Evolutionary conservation across 106 monocot genomes (phyloP).

Genomic region (Triglochin maritima): DNA sequence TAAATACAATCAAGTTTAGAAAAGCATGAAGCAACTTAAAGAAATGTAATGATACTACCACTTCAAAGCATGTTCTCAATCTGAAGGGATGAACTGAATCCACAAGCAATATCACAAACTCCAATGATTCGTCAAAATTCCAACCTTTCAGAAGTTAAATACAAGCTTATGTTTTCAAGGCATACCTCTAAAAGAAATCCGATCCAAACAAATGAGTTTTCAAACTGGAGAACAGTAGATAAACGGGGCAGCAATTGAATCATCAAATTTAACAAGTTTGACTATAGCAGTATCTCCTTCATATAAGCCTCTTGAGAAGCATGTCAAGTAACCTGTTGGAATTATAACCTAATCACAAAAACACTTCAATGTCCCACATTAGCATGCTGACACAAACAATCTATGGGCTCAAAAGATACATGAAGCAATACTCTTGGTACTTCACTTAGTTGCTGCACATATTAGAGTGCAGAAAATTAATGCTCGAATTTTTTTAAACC

Average conservation of each 20-base stretch:
- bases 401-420: constrained; percentile 1
- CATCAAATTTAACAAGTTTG: constrained; percentile 96
- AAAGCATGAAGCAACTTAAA: constrained; percentile 1
- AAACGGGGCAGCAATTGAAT: constrained; percentile 71
- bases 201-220: constrained; percentile 85
- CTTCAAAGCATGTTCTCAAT: constrained; percentile 8
- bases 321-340: constrained; percentile 78
- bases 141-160: constrained; percentile 29
- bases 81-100: constrained; percentile 12
- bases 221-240: constrained; percentile 88
- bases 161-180: constrained; percentile 73
- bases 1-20: background rate
- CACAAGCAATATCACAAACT: constrained; percentile 31
- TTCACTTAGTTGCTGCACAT: too few species aligned
- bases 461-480: too few species aligned
- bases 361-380: constrained; percentile 33
- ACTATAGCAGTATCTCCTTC: constrained; percentile 97
- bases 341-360: constrained; percentile 50
- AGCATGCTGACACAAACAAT: constrained; percentile 21
- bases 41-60: background rate
- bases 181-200: constrained; percentile 93
- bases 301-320: constrained; percentile 78
- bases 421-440: background rate
- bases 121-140: constrained; percentile 18
- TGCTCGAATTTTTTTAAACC: too few species aligned